phyloP scores from a whole-genome alignment of 176 grass and related monocot species.

The Cenchrus fungigraminus region DNA sequence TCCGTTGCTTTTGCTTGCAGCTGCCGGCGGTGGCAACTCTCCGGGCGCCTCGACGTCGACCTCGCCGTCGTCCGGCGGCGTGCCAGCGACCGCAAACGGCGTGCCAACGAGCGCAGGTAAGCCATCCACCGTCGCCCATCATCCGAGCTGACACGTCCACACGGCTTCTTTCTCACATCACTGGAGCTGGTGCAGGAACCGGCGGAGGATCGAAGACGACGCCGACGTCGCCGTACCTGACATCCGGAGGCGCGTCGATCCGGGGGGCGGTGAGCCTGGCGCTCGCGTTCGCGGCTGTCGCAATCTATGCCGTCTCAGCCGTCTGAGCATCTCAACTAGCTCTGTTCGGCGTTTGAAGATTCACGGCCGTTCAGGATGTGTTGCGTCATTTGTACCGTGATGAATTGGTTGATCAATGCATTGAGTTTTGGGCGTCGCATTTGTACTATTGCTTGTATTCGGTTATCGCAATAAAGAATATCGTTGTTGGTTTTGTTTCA shows the following conservation, averaged over 20 bases:
- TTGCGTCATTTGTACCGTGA: background rate
- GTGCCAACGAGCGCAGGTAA: slow-evolving; percentile 18
- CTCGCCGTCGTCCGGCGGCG: background rate
- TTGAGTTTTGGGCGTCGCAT: background rate
- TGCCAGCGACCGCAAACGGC: background rate
- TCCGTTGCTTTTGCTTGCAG: slow-evolving; percentile 6
- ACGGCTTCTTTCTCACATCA: background rate
- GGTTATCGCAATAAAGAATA: background rate
- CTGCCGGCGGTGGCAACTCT: slow-evolving; percentile 24
- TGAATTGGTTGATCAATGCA: slow-evolving; percentile 6
- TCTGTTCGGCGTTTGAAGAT: background rate
- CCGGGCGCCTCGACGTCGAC: background rate
- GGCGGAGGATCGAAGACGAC: slow-evolving; percentile 42
- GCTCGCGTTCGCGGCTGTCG: slow-evolving; percentile 29
- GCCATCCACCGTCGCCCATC: background rate
- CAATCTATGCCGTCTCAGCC: slow-evolving; percentile 4
- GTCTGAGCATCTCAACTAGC: background rate
- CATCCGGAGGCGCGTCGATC: slow-evolving; percentile 41
- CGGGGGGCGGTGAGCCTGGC: background rate
- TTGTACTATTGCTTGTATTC: slow-evolving; percentile 22
- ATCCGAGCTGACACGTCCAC: background rate
- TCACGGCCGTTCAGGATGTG: background rate
- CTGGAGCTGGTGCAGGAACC: slow-evolving; percentile 17
- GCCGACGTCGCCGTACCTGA: slow-evolving; percentile 27
- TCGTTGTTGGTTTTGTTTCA: background rate